Evolutionary conservation across 306 rosid genomes (phyloP), one percentile per base, ranked within the genome.

Genomic region (Pueraria montana): DNA sequence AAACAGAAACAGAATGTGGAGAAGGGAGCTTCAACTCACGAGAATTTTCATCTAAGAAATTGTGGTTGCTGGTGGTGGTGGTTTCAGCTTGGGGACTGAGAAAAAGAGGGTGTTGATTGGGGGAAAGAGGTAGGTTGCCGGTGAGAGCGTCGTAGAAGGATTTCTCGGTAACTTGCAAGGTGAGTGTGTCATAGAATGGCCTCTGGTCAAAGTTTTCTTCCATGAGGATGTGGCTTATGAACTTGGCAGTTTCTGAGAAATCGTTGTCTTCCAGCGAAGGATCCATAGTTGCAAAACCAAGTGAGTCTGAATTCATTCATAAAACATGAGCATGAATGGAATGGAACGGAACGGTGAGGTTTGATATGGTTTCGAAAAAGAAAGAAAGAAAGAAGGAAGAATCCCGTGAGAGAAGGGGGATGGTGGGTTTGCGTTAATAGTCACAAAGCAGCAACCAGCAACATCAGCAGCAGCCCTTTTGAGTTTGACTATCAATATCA

Each of bases 181-280:
- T 85, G 49, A 87, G 48, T 11, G 91, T 87, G 53, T 92, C 95
- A 76, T 82, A 90, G 27, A 83, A 89, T 0, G 92, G 91, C 16
- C 81, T 88, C 13, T 82, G 69, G 18, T 91, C 93, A 74, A 89
- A 75, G 43, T 87, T 88, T 78, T 92, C 98, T 73, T 94, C 94
- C 98, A 94, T 89, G n/a, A 94, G 90, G 78, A 94, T 74, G 17
- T 87, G 86, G 67, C 71, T 68, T 40, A 87, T 87, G 82, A 84
- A 84, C 74, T 53, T 78, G 5, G 16, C 36, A 1, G 90, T 87
- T 78, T 87, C 90, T 32, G 88, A 81, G 65, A 84, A 84, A 6
- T 87, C 90, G 49, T 74, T 64, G 73, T 87, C 88, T 67, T 84
- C 65, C 8, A 80, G 1, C 0, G 83, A 80, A 69, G 83, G 80